Percentiles rank a stretch among this genome's conserved stretches.
Conservation (phyloP, 192 early-diverging fungal genomes). For the Umbelopsis vinacea region DNA sequence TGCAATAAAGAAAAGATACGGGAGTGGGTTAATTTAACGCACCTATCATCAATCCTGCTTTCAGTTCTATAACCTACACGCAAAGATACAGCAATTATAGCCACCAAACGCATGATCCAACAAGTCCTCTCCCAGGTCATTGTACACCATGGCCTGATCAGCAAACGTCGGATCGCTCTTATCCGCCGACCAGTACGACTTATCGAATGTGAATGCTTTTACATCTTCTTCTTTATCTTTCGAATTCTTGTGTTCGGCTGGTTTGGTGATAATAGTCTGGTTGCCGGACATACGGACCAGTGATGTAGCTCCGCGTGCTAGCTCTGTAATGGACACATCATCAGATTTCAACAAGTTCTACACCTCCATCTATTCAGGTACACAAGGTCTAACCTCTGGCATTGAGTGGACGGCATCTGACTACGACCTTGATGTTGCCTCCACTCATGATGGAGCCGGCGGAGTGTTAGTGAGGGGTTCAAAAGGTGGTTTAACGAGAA, state of each 20-base stretch:
- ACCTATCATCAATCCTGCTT: no score
- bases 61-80: slow-evolving; percentile 59
- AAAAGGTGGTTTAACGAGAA: not conserved
- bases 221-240: slow-evolving; percentile 50
- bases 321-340: slow-evolving; percentile 44
- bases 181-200: slow-evolving; percentile 88
- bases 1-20: slow-evolving; percentile 13
- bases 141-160: slow-evolving; percentile 76
- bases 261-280: slow-evolving; percentile 67
- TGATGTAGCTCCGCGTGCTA: slow-evolving; percentile 61
- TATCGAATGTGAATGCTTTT: slow-evolving; percentile 84
- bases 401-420: slow-evolving; percentile 81
- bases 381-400: slow-evolving; percentile 56
- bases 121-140: slow-evolving; percentile 75
- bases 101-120: slow-evolving; percentile 87
- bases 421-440: slow-evolving; percentile 74
- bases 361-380: not conserved
- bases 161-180: slow-evolving; percentile 65
- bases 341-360: not conserved
- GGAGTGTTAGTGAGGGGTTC: slow-evolving; percentile 16
- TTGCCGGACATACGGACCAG: slow-evolving; percentile 76
- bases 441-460: slow-evolving; percentile 35
- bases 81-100: slow-evolving; percentile 94
- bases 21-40: not conserved
- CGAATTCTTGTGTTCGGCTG: slow-evolving; percentile 43